Conservation (phyloP, 495 filamentous ascomycete species). For the Talaromyces borbonicus region DNA sequence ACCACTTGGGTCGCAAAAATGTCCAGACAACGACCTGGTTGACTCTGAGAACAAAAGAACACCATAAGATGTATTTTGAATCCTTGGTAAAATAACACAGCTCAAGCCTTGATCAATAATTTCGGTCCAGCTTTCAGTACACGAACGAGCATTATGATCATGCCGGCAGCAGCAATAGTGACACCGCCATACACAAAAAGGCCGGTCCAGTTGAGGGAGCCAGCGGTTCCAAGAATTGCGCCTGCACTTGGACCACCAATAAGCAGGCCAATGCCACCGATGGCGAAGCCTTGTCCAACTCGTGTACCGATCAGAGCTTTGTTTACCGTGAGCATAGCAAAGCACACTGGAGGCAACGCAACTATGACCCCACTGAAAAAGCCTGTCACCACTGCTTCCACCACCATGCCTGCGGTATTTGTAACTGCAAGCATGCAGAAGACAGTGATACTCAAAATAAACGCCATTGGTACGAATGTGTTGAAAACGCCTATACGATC, state of each 20-base stretch:
- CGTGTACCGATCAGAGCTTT: conserved; percentile 22
- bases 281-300: conserved; percentile 22
- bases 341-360: conserved; percentile 21
- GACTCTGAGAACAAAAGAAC: no score
- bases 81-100: no score
- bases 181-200: conserved; percentile 14
- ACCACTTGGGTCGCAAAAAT: no score
- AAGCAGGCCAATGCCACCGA: conserved; percentile 17
- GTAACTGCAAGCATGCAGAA: conserved; percentile 23
- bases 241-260: conserved; percentile 24
- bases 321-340: conserved; percentile 12
- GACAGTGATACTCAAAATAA: conserved; percentile 18
- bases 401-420: conserved; percentile 22
- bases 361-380: conserved; percentile 27
- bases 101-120: conserved; percentile 4
- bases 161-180: conserved; percentile 6
- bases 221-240: conserved; percentile 24
- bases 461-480: conserved; percentile 19
- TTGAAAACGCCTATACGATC: conserved; percentile 29
- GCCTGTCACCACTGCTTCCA: conserved; percentile 25
- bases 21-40: no score
- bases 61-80: no score
- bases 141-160: conserved; percentile 4
- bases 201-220: conserved; percentile 7
- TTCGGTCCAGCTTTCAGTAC: conserved; percentile 5